Evolutionary conservation across 192 early-diverging fungal species (phyloP), one percentile per base, ranked within the genome.

Genomic region (Coemansia sp.): DNA sequence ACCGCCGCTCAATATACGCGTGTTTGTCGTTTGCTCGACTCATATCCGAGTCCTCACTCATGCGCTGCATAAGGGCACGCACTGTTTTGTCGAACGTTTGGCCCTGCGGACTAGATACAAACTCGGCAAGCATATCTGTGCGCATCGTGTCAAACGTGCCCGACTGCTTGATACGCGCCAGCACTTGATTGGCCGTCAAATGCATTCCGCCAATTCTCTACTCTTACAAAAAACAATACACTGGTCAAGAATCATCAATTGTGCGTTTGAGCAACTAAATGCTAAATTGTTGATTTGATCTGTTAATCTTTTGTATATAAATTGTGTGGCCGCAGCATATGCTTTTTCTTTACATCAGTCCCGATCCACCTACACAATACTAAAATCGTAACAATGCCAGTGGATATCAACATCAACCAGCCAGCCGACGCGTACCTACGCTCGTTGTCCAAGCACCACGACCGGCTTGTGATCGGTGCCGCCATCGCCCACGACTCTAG

Each of bases 381-480:
- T 15, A 44, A n/a, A 15, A 44, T 44, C 40, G 11, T 0, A 12
- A 44, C 11, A 44, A 44, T 44, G 40, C 40, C 40, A 44, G 14
- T 44, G 15, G 40, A 48, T 48, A 20, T 48, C 4, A 48, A 59
- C 23, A n/a, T 44, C 14, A 12, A 44, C 15, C 40, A 44, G 15
- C 2, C 40, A 4, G 40, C 40, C 40, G 11, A 12, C 9, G 14
- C 40, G 40, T 28, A 44, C 40, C 23, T 17, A 66, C 21, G 53
- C 21, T 6, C 62, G 59, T 17, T 54, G 62, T 5, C 60, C 66
- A 47, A 59, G 61, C 2, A 57, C 71, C 1, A 44, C 4, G 54
- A 76, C 40, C 69, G 69, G 21, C 54, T 81, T 0, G 78, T 81
- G 11, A 66, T 75, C 12, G 74, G 78, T 14, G 78, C 59, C 0